These are phyloP conservation scores for Dactylellina drechsleri DNA, from an alignment of 2,329 filamentous ascomycete genomes.

Conservation along the genomic window DNA sequence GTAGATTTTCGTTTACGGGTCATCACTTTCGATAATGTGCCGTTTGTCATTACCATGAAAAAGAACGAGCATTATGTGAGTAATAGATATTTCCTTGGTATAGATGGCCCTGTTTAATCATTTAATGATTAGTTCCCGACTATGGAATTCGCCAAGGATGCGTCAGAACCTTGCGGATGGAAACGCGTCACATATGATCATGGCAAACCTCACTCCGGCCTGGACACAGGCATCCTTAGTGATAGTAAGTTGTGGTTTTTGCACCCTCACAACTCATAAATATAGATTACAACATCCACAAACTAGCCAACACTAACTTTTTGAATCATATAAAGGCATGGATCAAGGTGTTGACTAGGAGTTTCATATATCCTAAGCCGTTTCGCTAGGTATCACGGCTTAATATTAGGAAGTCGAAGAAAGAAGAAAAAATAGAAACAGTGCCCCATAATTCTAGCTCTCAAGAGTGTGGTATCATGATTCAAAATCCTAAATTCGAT, in stretches of 20 bases:
- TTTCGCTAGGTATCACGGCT: too few species aligned
- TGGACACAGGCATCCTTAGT: constrained; percentile 50
- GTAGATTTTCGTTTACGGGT: constrained; percentile 91
- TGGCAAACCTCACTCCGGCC: constrained; percentile 62
- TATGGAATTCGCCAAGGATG: constrained; percentile 75
- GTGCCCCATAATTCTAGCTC: too few species aligned
- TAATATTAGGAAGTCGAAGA: too few species aligned
- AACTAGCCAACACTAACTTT: constrained; percentile 1
- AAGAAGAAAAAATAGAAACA: too few species aligned
- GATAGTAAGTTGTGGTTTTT: constrained; percentile 28
- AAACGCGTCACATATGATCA: constrained; percentile 72
- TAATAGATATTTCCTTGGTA: constrained; percentile 24
- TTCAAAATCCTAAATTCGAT: too few species aligned
- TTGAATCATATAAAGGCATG: constrained; percentile 24
- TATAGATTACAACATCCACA: not conserved
- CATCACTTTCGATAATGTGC: constrained; percentile 98
- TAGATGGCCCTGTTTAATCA: not conserved
- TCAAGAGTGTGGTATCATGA: too few species aligned
- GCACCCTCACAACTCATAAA: not conserved
- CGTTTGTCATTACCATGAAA: constrained; percentile 99
- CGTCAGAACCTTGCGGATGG: constrained; percentile 71
- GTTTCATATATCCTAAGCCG: too few species aligned
- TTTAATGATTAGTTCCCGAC: constrained; percentile 68
- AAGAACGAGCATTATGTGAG: constrained; percentile 94
- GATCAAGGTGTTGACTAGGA: constrained; percentile 44